Evolutionary conservation across 768 basidiomycete species (phyloP).

Genomic region (Xerocomellus intermedius): DNA sequence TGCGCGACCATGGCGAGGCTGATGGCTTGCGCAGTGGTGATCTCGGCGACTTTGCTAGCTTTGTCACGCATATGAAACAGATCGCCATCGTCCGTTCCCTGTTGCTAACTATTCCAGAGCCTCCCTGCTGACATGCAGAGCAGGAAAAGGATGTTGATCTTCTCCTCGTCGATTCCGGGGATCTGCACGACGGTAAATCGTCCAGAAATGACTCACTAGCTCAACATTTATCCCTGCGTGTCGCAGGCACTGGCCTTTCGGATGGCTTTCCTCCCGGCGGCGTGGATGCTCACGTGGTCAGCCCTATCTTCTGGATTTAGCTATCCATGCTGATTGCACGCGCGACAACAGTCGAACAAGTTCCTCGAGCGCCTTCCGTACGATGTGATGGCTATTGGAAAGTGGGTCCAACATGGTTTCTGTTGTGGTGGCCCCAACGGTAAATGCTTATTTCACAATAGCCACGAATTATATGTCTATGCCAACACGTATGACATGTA

Average conservation of each 20-base stretch:
- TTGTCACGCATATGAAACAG: slow-evolving; percentile 78
- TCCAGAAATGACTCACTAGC: not conserved
- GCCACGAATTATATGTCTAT: slow-evolving; percentile 83
- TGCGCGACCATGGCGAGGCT: not conserved
- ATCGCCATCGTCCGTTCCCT: slow-evolving; percentile 51
- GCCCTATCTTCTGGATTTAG: slow-evolving; percentile 9
- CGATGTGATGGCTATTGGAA: slow-evolving; percentile 83
- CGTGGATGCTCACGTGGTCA: slow-evolving; percentile 69
- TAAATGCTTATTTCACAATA: slow-evolving; percentile 22
- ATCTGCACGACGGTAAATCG: slow-evolving; percentile 61
- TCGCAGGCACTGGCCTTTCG: slow-evolving; percentile 69
- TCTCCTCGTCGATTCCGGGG: slow-evolving; percentile 79
- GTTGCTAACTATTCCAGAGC: not conserved
- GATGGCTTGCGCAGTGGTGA: slow-evolving; percentile 41
- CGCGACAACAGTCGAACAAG: slow-evolving; percentile 56
- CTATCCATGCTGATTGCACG: not conserved
- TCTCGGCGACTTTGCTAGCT: slow-evolving; percentile 85
- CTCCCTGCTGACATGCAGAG: not conserved
- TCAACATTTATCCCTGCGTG: not conserved
- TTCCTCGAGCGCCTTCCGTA: slow-evolving; percentile 74
- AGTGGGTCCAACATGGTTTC: slow-evolving; percentile 43
- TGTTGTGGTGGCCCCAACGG: too few relatives aligned
- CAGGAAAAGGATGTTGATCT: slow-evolving; percentile 76
- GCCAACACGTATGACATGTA: slow-evolving; percentile 66
- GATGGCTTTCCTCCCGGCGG: slow-evolving; percentile 73